Conservation (phyloP, 1,139 yeast genomes). For the Candida smagusa region DNA sequence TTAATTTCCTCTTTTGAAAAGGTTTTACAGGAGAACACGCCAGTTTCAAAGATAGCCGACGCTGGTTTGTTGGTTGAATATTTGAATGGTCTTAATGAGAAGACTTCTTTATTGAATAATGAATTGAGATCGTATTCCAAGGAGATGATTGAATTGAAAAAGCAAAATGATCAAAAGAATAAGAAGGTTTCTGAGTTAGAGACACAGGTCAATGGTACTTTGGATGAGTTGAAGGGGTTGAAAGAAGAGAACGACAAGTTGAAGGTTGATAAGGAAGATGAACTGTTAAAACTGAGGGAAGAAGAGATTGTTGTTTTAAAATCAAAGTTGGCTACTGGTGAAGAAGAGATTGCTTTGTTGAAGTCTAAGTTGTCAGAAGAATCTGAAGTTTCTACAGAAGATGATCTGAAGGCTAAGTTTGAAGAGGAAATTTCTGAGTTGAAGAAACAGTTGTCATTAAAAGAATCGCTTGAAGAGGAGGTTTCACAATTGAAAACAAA, state of each 20-base stretch:
- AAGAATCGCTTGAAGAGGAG: background rate
- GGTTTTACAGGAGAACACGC: slow-evolving; percentile 75
- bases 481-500: background rate
- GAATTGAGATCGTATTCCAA: slow-evolving; percentile 39
- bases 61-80: slow-evolving; percentile 67
- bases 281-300: background rate
- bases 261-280: background rate
- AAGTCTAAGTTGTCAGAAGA: background rate
- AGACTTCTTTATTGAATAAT: slow-evolving; percentile 53
- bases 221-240: slow-evolving; percentile 11
- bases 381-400: background rate
- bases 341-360: background rate
- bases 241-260: slow-evolving; percentile 6
- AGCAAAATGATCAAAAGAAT: slow-evolving; percentile 12
- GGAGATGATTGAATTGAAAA: slow-evolving; percentile 13
- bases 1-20: slow-evolving; percentile 66
- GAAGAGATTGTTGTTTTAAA: background rate
- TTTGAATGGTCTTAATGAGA: slow-evolving; percentile 59
- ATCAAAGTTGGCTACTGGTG: background rate
- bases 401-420: slow-evolving; percentile 1
- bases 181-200: slow-evolving; percentile 8
- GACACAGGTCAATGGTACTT: slow-evolving; percentile 13
- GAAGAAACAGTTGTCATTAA: slow-evolving; percentile 4
- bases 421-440: slow-evolving; percentile 1
- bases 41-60: slow-evolving; percentile 72